A percentile compares a stretch with the other conserved stretches of the same genome.
These are phyloP conservation scores for Phalaenopsis aphrodite DNA, from an alignment of 106 monocot genomes.

Conservation along the genomic window DNA sequence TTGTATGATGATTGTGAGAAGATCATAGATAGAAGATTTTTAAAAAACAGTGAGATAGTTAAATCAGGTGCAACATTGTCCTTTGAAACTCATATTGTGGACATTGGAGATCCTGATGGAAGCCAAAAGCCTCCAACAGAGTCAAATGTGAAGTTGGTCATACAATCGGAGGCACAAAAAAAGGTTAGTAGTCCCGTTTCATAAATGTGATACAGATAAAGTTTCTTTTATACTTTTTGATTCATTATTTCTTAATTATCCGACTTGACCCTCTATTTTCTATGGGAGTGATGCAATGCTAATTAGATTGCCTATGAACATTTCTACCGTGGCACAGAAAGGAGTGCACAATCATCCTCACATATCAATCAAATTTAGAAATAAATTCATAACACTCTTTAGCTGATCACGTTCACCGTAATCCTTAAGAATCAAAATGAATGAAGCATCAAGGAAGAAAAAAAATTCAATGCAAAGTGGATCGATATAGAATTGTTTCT, in stretches of 20 bases:
- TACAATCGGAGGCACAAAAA: not conserved
- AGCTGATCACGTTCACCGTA: not conserved
- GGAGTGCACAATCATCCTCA: not conserved
- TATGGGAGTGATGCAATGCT: not conserved
- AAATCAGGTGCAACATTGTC: conserved; percentile 41
- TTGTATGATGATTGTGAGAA: conserved; percentile 60
- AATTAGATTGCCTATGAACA: not conserved
- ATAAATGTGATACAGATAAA: not conserved
- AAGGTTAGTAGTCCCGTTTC: not conserved
- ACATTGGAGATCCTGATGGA: conserved; percentile 38
- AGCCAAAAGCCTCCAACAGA: conserved; percentile 7
- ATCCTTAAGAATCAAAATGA: not conserved
- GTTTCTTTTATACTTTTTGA: not conserved
- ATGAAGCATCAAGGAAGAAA: not conserved
- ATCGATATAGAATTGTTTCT: not conserved
- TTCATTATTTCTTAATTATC: not conserved
- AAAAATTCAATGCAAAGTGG: not conserved
- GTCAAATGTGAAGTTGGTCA: not conserved
- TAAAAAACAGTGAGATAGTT: conserved; percentile 58
- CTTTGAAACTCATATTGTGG: conserved; percentile 74
- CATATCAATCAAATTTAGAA: not conserved
- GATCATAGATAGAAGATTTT: conserved; percentile 50
- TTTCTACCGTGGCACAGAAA: not conserved
- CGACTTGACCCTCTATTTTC: not conserved
- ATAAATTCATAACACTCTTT: not conserved